Evolutionary conservation across 2,329 filamentous ascomycete genomes (phyloP).

Genomic region (Trichothecium roseum): DNA sequence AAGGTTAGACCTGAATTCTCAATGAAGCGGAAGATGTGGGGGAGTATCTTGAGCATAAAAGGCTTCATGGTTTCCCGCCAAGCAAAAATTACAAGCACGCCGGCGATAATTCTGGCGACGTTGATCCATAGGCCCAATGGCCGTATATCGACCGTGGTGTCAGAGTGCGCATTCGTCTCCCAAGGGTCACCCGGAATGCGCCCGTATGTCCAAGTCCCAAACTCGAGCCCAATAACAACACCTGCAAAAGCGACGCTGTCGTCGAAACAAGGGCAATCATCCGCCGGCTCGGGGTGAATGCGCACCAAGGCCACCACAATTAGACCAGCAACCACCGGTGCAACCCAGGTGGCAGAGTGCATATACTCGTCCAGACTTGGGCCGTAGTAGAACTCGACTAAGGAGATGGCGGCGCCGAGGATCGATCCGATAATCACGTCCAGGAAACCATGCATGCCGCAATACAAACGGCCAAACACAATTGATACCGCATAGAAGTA

Average conservation of each 20-base stretch:
- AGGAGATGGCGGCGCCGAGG: slow-evolving; percentile 58
- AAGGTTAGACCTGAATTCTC: slow-evolving; percentile 70
- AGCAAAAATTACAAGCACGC: slow-evolving; percentile 73
- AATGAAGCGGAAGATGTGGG: slow-evolving; percentile 78
- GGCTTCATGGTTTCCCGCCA: slow-evolving; percentile 92
- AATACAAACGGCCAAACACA: slow-evolving; percentile 84
- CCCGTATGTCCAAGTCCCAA: slow-evolving; percentile 75
- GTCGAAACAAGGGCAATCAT: slow-evolving; percentile 95
- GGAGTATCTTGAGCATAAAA: slow-evolving; percentile 62
- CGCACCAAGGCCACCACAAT: slow-evolving; percentile 68
- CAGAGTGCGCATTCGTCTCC: slow-evolving; percentile 29
- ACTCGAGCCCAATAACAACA: slow-evolving; percentile 74
- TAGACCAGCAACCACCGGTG: slow-evolving; percentile 52
- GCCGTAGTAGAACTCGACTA: slow-evolving; percentile 50
- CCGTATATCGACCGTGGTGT: slow-evolving; percentile 53
- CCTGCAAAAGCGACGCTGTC: slow-evolving; percentile 91
- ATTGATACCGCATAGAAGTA: slow-evolving; percentile 88
- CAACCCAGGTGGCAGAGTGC: slow-evolving; percentile 51
- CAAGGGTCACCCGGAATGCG: slow-evolving; percentile 37
- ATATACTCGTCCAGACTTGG: slow-evolving; percentile 61
- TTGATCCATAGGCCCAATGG: slow-evolving; percentile 57
- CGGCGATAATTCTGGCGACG: slow-evolving; percentile 59
- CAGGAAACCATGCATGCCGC: slow-evolving; percentile 95
- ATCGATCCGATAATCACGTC: slow-evolving; percentile 76
- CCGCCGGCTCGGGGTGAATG: slow-evolving; percentile 88